Evolutionary conservation across 768 basidiomycete genomes (phyloP).

Genomic region (Hericium rajendrae): DNA sequence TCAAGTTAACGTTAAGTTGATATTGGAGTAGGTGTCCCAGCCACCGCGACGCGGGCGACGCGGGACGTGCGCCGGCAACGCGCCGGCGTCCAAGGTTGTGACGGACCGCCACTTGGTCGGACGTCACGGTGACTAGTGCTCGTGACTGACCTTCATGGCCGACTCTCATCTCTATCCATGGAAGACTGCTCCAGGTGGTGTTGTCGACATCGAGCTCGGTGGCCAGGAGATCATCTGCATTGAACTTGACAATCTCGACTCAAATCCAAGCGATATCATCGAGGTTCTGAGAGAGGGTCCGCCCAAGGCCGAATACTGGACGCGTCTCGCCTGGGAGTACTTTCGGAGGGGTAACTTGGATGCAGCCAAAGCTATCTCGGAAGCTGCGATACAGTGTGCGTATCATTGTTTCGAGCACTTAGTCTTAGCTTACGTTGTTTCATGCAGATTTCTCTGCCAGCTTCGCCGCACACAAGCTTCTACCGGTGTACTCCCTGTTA

Average conservation of each 20-base stretch:
- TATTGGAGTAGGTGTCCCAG: too few species aligned
- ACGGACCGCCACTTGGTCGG: background rate
- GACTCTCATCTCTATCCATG: conserved; percentile 10
- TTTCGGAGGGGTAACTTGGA: conserved; percentile 70
- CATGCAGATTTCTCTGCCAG: too few species aligned
- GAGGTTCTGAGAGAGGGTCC: conserved; percentile 65
- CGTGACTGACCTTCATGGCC: background rate
- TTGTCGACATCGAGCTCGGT: conserved; percentile 70
- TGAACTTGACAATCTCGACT: conserved; percentile 80
- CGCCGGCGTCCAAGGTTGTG: too few species aligned
- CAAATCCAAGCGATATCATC: conserved; percentile 64
- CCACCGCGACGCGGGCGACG: background rate
- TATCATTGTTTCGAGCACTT: conserved; percentile 1
- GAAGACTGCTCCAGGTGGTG: conserved; percentile 15
- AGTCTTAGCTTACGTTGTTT: too few species aligned
- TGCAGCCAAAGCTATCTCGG: conserved; percentile 69
- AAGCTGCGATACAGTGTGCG: conserved; percentile 58
- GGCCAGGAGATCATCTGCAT: conserved; percentile 84
- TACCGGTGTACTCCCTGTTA: conserved; percentile 43
- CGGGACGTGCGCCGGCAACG: background rate
- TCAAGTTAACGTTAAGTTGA: too few species aligned
- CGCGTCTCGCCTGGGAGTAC: conserved; percentile 79
- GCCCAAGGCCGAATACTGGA: conserved; percentile 69
- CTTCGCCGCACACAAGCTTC: too few species aligned
- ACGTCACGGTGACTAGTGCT: background rate